Evolutionary conservation across 257 asterid species (phyloP), one percentile per base, ranked within the genome.

Genomic region (Solanum acaule): DNA sequence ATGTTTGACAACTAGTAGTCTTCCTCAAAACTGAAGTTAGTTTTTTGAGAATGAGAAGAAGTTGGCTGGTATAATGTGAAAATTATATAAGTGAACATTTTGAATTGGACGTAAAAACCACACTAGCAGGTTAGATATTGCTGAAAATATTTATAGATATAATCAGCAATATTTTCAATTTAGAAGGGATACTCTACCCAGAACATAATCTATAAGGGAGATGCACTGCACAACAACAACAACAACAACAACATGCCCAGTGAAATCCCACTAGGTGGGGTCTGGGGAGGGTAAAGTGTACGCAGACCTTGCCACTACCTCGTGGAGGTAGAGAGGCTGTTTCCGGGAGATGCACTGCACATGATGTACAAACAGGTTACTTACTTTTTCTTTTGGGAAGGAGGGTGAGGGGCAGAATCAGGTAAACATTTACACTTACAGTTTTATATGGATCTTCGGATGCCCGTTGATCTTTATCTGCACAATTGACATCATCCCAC

Each of bases 401-500:
- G 37, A 44, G n/a, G 61, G 85, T 42, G 85, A 44, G 38, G 23
- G 85, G 63, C 23, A 42, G 65, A 44, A 42, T 78, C 65, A 78
- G 65, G 35, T 25, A 42, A 78, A 8, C 37, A 25, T 25, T 40
- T 4, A 86, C 63, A 44, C 88, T 88, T 92, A 96, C 99, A 92
- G 88, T 88, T 93, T 91, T 90, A 88, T 93, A 95, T 72, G 88
- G 90, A 88, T 91, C 95, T 89, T 91, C 94, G 37, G 93, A 91
- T 42, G 91, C 85, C 96, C 94, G 93, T 20, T 87, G 94, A 91
- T 92, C 94, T 89, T 95, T 94, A 38, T 89, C 91, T 25, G 93
- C 89, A 89, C 85, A 85, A 88, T 87, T 91, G 67, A 93, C 92
- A 83, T 94, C 99, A 73, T 94, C 97, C 99, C 99, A 95, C 86